Conservation (phyloP, 306 rosid species). For the Gastrolobium villosum region DNA sequence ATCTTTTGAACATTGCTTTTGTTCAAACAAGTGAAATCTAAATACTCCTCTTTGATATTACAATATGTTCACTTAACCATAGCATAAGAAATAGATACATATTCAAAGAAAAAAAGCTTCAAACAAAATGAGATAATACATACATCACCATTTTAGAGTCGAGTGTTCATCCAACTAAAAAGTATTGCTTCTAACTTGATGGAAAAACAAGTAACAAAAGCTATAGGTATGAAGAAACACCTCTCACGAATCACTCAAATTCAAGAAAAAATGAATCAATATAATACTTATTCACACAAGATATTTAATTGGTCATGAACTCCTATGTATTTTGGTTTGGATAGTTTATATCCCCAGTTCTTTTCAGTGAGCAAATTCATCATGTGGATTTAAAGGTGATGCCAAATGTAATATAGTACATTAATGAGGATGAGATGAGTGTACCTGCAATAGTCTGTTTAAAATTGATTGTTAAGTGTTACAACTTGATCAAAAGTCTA, state of each 20-base stretch:
- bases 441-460: neutral
- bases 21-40: slow-evolving; percentile 33
- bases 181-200: slow-evolving; percentile 7
- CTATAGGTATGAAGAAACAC: neutral
- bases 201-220: slow-evolving; percentile 31
- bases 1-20: slow-evolving; percentile 22
- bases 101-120: slow-evolving; percentile 29
- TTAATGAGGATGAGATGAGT: neutral
- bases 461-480: slow-evolving; percentile 11
- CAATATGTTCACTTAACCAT: slow-evolving; percentile 29
- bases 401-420: neutral
- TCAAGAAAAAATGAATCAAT: neutral
- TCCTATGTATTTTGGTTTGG: neutral
- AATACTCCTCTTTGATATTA: slow-evolving; percentile 33
- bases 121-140: neutral
- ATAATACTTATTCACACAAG: neutral
- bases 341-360: neutral
- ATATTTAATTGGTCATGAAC: neutral
- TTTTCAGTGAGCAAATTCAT: neutral
- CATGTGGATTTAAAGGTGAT: neutral
- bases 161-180: slow-evolving; percentile 13
- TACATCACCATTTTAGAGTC: neutral
- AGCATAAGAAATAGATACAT: slow-evolving; percentile 19
- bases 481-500: neutral
- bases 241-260: neutral